Conservation (phyloP, 2,329 filamentous ascomycete genomes). For the Moelleriella libera region DNA sequence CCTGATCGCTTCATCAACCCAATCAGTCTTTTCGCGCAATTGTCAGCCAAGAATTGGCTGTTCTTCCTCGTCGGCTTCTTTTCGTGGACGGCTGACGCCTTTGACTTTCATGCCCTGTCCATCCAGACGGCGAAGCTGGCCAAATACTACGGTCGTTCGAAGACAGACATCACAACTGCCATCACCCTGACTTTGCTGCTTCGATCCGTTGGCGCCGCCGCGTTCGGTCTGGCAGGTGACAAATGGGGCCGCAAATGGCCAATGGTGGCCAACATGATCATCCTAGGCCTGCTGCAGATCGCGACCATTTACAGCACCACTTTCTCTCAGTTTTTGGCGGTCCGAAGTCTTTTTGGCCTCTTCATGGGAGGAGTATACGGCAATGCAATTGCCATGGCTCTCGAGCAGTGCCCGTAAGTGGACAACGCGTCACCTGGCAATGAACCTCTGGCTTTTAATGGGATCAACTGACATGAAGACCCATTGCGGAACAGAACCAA, state of each 20-base stretch:
- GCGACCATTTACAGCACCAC: slow-evolving; percentile 64
- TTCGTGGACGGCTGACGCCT: slow-evolving; percentile 71
- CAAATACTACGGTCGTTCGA: slow-evolving; percentile 31
- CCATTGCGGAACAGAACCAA: slow-evolving; percentile 26
- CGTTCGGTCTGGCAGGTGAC: slow-evolving; percentile 67
- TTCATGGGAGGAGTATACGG: slow-evolving; percentile 76
- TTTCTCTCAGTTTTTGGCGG: slow-evolving; percentile 61
- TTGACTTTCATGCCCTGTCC: slow-evolving; percentile 70
- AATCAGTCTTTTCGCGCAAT: slow-evolving; percentile 49
- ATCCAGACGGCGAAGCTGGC: slow-evolving; percentile 64
- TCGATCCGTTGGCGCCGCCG: slow-evolving; percentile 58
- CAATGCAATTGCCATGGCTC: slow-evolving; percentile 63
- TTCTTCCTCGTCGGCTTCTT: slow-evolving; percentile 63
- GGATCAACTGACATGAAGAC: neutral
- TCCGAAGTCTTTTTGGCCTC: slow-evolving; percentile 58
- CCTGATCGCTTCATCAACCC: slow-evolving; percentile 58
- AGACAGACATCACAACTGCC: slow-evolving; percentile 57
- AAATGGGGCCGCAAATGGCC: slow-evolving; percentile 73
- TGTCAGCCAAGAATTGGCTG: slow-evolving; percentile 54
- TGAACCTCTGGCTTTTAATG: too few species aligned
- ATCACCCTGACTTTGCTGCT: slow-evolving; percentile 65
- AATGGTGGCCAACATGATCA: slow-evolving; percentile 67
- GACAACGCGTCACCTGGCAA: slow-evolving; percentile 4
- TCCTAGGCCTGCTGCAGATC: slow-evolving; percentile 53
- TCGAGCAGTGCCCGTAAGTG: slow-evolving; percentile 55